A percentile compares a stretch with the other conserved stretches of the same genome.
Conservation (phyloP, 192 early-diverging fungal species). For the Radiomyces spectabilis region DNA sequence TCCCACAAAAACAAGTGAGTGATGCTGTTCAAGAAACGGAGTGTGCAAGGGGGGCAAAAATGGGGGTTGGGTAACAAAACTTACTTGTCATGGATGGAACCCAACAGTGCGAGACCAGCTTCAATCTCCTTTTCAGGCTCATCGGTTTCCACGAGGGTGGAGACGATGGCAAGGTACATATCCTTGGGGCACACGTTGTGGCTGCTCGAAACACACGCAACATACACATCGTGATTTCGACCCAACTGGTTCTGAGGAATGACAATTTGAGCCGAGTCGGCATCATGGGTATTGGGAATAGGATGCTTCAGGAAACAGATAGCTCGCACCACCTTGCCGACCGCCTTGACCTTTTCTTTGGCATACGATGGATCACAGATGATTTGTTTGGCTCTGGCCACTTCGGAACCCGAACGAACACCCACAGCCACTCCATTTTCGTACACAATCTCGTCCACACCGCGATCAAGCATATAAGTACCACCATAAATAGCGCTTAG, state of each 20-base stretch:
- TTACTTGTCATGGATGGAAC: conserved; percentile 82
- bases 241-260: conserved; percentile 96
- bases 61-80: no score
- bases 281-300: conserved; percentile 80
- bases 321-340: conserved; percentile 86
- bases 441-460: conserved; percentile 85
- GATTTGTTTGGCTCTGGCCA: conserved; percentile 76
- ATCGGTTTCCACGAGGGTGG: conserved; percentile 89
- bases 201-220: conserved; percentile 79
- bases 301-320: conserved; percentile 92
- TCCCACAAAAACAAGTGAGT: no score
- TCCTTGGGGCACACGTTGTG: conserved; percentile 92
- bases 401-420: conserved; percentile 83
- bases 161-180: conserved; percentile 92
- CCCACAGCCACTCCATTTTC: conserved; percentile 80
- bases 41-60: no score
- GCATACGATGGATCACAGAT: conserved; percentile 98
- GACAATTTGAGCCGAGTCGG: conserved; percentile 91
- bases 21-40: no score
- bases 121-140: conserved; percentile 89
- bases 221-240: conserved; percentile 93
- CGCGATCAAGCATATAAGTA: conserved; percentile 97
- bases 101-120: conserved; percentile 82
- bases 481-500: conserved; percentile 97
- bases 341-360: conserved; percentile 66